Percentiles rank a stretch among this genome's conserved stretches.
Evolutionary conservation across 2,329 filamentous ascomycete genomes (phyloP).

Genomic region (Emmonsiellopsis sp.): DNA sequence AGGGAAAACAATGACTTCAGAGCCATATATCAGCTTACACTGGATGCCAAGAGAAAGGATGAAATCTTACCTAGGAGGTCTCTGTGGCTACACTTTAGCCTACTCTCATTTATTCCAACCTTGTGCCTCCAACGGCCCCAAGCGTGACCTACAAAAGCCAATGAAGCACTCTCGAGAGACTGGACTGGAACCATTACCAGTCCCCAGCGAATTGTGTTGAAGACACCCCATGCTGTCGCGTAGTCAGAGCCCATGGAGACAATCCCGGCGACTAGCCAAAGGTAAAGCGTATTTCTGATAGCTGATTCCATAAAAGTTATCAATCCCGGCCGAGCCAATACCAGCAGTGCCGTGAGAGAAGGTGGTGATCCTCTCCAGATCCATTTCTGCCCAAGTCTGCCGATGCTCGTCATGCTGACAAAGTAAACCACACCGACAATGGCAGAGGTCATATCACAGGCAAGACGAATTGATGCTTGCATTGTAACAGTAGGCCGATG

Average conservation of each 20-base stretch:
- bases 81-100: conserved; percentile 20
- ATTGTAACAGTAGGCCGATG: conserved; percentile 51
- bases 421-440: conserved; percentile 54
- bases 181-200: conserved; percentile 65
- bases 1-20: conserved; percentile 39
- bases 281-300: conserved; percentile 59
- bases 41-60: not conserved
- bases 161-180: conserved; percentile 55
- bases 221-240: conserved; percentile 64
- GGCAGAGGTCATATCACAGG: conserved; percentile 51
- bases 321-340: conserved; percentile 49
- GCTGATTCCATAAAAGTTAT: conserved; percentile 57
- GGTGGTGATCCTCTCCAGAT: conserved; percentile 22
- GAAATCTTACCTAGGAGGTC: conserved; percentile 24
- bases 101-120: conserved; percentile 21
- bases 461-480: conserved; percentile 55
- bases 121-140: conserved; percentile 49
- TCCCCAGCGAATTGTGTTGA: conserved; percentile 66
- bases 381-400: conserved; percentile 9
- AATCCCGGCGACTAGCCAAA: conserved; percentile 60
- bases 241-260: conserved; percentile 56
- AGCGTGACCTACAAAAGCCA: conserved; percentile 57
- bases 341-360: conserved; percentile 36
- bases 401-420: conserved; percentile 33
- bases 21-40: conserved; percentile 4